Evolutionary conservation across 257 asterid genomes (phyloP).

Genomic region (Mitragyna speciosa): DNA sequence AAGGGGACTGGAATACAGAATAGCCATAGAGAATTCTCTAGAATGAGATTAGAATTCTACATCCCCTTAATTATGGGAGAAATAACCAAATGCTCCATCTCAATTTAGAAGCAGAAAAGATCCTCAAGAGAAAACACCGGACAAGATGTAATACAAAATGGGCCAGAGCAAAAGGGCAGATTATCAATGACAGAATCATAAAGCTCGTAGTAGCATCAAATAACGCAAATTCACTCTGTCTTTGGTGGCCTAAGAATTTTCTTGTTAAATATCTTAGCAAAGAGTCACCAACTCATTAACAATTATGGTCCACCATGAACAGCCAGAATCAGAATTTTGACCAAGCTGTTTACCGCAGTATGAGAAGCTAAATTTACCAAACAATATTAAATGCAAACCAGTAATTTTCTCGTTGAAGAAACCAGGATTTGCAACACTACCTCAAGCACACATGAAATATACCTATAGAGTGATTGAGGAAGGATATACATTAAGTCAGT

Average conservation of each 20-base stretch:
- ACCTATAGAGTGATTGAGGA: not conserved
- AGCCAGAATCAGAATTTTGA: slow-evolving; percentile 3
- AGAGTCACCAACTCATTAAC: not conserved
- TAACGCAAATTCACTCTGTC: not conserved
- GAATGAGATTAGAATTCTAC: not conserved
- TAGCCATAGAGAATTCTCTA: not conserved
- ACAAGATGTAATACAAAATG: not conserved
- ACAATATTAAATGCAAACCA: not conserved
- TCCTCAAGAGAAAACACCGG: not conserved
- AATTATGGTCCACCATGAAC: not conserved
- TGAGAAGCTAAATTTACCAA: not conserved
- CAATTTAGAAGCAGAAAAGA: not conserved
- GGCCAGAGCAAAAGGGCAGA: not conserved
- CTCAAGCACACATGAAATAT: not conserved
- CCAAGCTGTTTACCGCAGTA: not conserved
- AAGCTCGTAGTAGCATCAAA: not conserved
- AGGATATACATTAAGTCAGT: not conserved
- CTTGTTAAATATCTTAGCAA: not conserved
- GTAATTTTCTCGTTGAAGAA: not conserved
- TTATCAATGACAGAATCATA: not conserved
- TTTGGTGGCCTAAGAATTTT: not conserved
- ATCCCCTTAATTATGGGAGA: not conserved
- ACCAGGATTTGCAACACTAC: not conserved
- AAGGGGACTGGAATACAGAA: not conserved
- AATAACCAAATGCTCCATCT: not conserved